Evolutionary conservation across 495 filamentous ascomycete species (phyloP), one percentile per base, ranked within the genome.

Genomic region (Penicillium roqueforti): DNA sequence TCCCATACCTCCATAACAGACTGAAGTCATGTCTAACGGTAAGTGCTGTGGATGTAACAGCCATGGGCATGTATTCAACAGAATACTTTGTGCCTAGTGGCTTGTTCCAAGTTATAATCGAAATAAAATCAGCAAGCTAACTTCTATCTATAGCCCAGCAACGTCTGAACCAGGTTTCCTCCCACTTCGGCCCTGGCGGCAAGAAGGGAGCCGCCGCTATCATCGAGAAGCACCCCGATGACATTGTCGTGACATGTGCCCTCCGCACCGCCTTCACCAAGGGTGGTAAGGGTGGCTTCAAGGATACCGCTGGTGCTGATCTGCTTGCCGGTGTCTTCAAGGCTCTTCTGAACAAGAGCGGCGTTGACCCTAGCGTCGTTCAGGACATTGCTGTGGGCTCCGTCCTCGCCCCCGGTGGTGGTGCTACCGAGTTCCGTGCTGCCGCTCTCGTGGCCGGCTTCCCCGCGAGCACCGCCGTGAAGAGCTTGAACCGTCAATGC

Each of bases 401-500:
- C 47, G 93, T 98, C 18, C 84, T 98, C 25, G 81, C 92, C 5
- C 92, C 93, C 16, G 93, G 93, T 57, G 93, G 89, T 54, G 93
- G 93, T 58, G 93, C 95, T 20, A 98, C 93, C 37, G 93, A 97
- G 76, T 96, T 92, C 83, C 84, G 93, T 59, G 93, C 91, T 54
- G 92, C 95, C 14, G 84, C 88, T 28, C 80, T 98, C 16, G 89
- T 92, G 9, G 93, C 93, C 49, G 95, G 93, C 28, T 90, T 98
- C 72, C 89, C 95, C 32, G 89, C 87, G 61, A 77, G 81, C 20
- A 79, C 92, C 1, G 87, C 91, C 13, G 87, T 95, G 19, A 91
- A 87, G 74, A 81, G 81, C 34, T 71, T 96, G 67, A 98, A 97
- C 78, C 77, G 93, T 58, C 93, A 97, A 72, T 98, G 93, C 73